phyloP scores from a whole-genome alignment of 2,329 filamentous ascomycete genomes.

The Gaeumannomyces tritici region DNA sequence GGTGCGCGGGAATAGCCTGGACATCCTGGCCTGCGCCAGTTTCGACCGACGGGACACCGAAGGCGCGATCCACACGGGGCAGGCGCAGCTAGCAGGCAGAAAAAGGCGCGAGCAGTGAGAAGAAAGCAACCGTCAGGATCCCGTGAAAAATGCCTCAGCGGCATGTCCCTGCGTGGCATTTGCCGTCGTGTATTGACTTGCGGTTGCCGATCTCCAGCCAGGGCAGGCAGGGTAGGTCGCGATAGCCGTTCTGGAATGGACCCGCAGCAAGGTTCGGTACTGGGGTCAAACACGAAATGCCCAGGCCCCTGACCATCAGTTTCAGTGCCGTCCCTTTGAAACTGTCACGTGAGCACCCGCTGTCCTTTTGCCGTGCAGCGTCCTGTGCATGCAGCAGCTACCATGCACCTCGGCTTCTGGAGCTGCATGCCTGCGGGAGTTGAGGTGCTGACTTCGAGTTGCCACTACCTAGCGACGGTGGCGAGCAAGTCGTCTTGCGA shows the following conservation, averaged over 20 bases:
- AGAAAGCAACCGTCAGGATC: background rate
- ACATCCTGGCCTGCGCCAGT: background rate
- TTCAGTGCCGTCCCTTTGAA: conserved; percentile 3
- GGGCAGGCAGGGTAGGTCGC: background rate
- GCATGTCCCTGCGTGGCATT: background rate
- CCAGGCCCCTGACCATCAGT: background rate
- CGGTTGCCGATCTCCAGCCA: background rate
- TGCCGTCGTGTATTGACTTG: background rate
- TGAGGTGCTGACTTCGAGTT: background rate
- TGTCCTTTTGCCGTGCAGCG: background rate
- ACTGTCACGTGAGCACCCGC: conserved; percentile 2
- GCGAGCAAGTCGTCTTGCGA: background rate
- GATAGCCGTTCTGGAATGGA: background rate
- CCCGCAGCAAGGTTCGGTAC: background rate
- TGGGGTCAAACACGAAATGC: background rate
- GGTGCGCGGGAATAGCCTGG: background rate
- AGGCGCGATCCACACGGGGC: background rate
- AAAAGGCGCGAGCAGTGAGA: background rate
- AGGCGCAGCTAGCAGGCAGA: background rate
- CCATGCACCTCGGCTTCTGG: background rate
- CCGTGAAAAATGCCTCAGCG: conserved; percentile 3
- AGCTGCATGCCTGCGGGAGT: background rate
- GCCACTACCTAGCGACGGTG: too few species aligned
- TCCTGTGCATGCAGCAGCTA: background rate
- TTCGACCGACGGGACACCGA: background rate